Percentiles rank a stretch among this genome's conserved stretches.
Conservation (phyloP, 2,329 filamentous ascomycete species). For the Neocucurbitaria cava region DNA sequence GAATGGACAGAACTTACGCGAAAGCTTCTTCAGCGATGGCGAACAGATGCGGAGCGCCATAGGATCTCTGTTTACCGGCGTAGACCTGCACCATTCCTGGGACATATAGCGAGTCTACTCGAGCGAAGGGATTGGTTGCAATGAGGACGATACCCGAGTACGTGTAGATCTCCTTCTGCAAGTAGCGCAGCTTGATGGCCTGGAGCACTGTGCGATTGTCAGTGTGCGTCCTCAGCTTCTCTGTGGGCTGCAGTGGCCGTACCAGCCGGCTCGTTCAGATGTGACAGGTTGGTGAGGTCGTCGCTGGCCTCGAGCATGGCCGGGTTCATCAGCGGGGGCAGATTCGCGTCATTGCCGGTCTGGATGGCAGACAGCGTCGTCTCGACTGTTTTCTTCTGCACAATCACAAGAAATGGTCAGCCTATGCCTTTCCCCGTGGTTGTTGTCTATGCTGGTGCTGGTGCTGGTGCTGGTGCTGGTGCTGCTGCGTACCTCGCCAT, state of each 20-base stretch:
- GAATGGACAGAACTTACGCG: constrained; percentile 67
- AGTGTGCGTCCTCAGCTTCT: constrained; percentile 27
- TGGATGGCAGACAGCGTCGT: constrained; percentile 79
- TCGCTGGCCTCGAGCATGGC: constrained; percentile 98
- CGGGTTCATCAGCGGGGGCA: constrained; percentile 97
- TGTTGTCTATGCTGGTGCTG: not conserved
- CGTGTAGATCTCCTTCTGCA: constrained; percentile 99
- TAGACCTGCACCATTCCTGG: constrained; percentile 99
- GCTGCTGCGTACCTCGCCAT: constrained; percentile 75
- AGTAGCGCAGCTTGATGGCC: constrained; percentile 95
- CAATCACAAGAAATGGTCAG: constrained; percentile 24
- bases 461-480: no score
- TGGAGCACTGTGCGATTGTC: constrained; percentile 75
- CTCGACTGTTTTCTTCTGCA: constrained; percentile 78
- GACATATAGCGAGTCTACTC: constrained; percentile 97
- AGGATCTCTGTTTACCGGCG: constrained; percentile 93
- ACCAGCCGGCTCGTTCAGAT: constrained; percentile 98
- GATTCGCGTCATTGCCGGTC: constrained; percentile 75
- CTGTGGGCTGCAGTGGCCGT: constrained; percentile 42
- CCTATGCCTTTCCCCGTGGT: not conserved
- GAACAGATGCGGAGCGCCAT: constrained; percentile 96
- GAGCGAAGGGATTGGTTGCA: constrained; percentile 96
- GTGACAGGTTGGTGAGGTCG: constrained; percentile 94
- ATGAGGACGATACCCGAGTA: constrained; percentile 99
- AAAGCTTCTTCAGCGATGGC: constrained; percentile 99